Conservation (phyloP, 345 rosid genomes). For the Gossypioides kirkii region DNA sequence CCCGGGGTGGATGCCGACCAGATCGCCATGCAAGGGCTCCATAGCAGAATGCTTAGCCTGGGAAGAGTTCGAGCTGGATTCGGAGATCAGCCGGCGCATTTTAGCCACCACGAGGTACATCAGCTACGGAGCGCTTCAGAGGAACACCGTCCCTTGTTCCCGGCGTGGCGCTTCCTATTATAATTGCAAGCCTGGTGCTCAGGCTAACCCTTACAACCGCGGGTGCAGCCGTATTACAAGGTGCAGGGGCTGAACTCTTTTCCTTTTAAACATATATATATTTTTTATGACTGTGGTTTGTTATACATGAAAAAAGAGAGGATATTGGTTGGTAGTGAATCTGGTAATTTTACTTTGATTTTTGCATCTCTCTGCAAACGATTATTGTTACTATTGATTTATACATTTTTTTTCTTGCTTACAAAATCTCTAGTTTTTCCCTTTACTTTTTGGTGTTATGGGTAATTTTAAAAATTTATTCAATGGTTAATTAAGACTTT, state of each 20-base stretch:
- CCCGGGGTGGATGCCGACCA: conserved; percentile 45
- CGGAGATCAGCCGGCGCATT: conserved; percentile 80
- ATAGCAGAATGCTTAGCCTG: conserved; percentile 50
- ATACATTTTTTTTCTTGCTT: not conserved
- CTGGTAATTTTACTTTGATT: conserved; percentile 7
- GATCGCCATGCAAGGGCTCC: conserved; percentile 55
- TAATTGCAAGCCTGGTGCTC: conserved; percentile 70
- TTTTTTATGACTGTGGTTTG: conserved; percentile 13
- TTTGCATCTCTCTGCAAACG: conserved; percentile 18
- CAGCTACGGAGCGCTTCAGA: conserved; percentile 90
- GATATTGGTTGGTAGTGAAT: not conserved
- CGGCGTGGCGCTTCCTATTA: conserved; percentile 94
- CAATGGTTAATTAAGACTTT: too few relatives aligned
- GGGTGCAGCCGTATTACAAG: conserved; percentile 84
- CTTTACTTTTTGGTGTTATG: not conserved
- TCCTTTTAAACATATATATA: not conserved
- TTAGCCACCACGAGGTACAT: conserved; percentile 66
- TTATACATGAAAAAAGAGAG: not conserved
- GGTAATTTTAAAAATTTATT: not conserved
- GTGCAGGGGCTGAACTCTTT: conserved; percentile 58
- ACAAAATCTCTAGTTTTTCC: not conserved
- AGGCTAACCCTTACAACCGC: conserved; percentile 82
- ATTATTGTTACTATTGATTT: not conserved
- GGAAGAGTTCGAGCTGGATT: conserved; percentile 71
- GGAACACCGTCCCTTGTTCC: conserved; percentile 90